Evolutionary conservation across 1,284 basidiomycete species (phyloP).

Genomic region (Rhizopogon parksii): DNA sequence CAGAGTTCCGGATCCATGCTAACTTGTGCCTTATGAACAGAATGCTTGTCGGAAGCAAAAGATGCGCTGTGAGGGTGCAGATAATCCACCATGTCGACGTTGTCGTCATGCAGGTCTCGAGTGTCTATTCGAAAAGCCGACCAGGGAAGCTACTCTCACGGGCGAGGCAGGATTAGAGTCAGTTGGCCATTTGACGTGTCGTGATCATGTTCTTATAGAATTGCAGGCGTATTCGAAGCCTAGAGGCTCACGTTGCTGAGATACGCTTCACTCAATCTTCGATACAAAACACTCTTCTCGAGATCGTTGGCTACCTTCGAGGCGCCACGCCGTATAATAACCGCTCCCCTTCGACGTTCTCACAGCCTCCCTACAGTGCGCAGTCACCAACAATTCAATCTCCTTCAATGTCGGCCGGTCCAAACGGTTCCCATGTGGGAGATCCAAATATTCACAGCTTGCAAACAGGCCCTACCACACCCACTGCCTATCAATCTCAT

Average conservation of each 20-base stretch:
- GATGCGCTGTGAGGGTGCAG: constrained; percentile 85
- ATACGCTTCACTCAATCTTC: constrained; percentile 61
- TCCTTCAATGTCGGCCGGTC: constrained; percentile 50
- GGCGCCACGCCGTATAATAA: constrained; percentile 37
- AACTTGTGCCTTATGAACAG: constrained; percentile 29
- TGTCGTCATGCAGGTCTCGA: constrained; percentile 80
- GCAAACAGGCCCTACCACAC: constrained; percentile 22
- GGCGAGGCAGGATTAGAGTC: constrained; percentile 86
- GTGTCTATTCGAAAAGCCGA: constrained; percentile 87
- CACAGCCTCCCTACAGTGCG: constrained; percentile 43
- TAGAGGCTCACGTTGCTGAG: constrained; percentile 77
- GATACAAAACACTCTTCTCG: constrained; percentile 72
- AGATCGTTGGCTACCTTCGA: constrained; percentile 68
- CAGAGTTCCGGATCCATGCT: constrained; percentile 1
- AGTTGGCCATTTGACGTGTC: constrained; percentile 28
- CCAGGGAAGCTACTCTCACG: constrained; percentile 73
- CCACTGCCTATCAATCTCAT: constrained; percentile 19
- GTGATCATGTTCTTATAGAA: constrained; percentile 12
- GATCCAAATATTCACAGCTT: constrained; percentile 14
- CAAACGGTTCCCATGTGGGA: constrained; percentile 24
- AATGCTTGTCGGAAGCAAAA: constrained; percentile 84
- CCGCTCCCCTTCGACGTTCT: constrained; percentile 58
- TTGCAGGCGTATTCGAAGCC: constrained; percentile 73
- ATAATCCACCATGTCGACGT: constrained; percentile 85
- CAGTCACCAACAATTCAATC: constrained; percentile 63